Percentiles rank a stretch among this genome's conserved stretches.
phyloP scores from a whole-genome alignment of 2,329 filamentous ascomycete species.

The Mycosphaerella sp. region DNA sequence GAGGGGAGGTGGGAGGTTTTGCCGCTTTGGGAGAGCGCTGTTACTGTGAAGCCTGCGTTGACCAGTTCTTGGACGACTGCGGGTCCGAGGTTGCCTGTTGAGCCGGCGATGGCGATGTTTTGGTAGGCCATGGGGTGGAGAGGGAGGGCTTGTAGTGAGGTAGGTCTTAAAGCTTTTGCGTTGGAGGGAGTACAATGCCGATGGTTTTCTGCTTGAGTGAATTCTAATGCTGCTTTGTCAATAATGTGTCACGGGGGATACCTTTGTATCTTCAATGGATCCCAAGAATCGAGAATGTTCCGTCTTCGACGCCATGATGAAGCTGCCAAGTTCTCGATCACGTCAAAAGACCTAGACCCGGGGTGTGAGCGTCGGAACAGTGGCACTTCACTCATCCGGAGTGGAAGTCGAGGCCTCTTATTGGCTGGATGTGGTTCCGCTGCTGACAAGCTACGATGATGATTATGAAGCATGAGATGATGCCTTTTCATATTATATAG shows the following conservation, averaged over 20 bases:
- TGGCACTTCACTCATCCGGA: not conserved
- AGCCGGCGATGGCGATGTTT: slow-evolving; percentile 32
- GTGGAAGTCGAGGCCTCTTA: not conserved
- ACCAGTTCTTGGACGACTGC: slow-evolving; percentile 40
- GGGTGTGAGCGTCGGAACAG: not conserved
- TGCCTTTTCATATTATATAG: no score
- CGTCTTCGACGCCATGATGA: not conserved
- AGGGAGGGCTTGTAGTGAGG: not conserved
- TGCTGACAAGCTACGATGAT: slow-evolving; percentile 2
- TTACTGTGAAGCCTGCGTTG: slow-evolving; percentile 38
- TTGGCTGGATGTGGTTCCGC: slow-evolving; percentile 3
- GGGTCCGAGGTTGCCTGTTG: slow-evolving; percentile 40
- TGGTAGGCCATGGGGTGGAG: slow-evolving; percentile 15
- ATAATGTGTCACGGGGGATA: no score
- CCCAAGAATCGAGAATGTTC: not conserved
- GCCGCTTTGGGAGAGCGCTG: slow-evolving; percentile 42
- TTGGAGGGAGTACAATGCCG: not conserved
- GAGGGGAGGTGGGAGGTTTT: slow-evolving; percentile 39
- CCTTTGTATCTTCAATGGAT: not conserved
- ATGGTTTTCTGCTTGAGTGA: no score
- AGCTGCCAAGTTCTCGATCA: not conserved
- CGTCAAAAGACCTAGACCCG: not conserved
- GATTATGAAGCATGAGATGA: not conserved
- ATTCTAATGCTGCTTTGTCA: not conserved
- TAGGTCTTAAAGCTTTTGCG: not conserved